These are phyloP conservation scores for Camellia granthamiana DNA, from an alignment of 148 eudicot species.

Conservation along the genomic window DNA sequence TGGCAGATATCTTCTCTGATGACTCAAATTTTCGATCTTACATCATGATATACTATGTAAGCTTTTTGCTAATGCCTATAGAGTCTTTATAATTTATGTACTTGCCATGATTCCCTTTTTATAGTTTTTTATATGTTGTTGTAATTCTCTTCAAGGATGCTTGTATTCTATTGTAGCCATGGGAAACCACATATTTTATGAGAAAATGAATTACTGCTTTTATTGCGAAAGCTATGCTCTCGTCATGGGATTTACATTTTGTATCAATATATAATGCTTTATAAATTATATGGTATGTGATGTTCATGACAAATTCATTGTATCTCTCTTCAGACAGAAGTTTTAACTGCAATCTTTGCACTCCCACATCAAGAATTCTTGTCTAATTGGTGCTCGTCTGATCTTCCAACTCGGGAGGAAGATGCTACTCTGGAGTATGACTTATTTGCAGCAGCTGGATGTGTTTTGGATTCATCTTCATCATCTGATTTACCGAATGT, in stretches of 20 bases:
- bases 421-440: conserved; percentile 79
- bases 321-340: conserved; percentile 65
- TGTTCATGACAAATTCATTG: conserved; percentile 11
- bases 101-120: conserved; percentile 6
- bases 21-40: conserved; percentile 93
- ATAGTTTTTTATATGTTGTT: conserved; percentile 8
- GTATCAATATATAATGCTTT: neutral
- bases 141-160: neutral
- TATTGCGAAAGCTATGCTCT: neutral
- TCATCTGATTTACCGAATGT: conserved; percentile 25
- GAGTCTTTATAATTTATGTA: neutral
- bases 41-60: conserved; percentile 69
- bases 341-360: conserved; percentile 57
- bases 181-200: neutral
- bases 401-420: conserved; percentile 65
- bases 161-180: neutral
- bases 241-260: conserved; percentile 4
- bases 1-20: conserved; percentile 90
- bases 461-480: conserved; percentile 47
- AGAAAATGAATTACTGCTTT: neutral
- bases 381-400: conserved; percentile 92
- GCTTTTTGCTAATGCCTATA: conserved; percentile 25
- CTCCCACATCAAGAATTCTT: conserved; percentile 75
- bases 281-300: neutral
- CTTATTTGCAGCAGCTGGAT: conserved; percentile 58